Percentiles rank a stretch among this genome's conserved stretches.
These are phyloP conservation scores for Tricholoma saponaceum DNA, from an alignment of 768 basidiomycete species.

Conservation along the genomic window DNA sequence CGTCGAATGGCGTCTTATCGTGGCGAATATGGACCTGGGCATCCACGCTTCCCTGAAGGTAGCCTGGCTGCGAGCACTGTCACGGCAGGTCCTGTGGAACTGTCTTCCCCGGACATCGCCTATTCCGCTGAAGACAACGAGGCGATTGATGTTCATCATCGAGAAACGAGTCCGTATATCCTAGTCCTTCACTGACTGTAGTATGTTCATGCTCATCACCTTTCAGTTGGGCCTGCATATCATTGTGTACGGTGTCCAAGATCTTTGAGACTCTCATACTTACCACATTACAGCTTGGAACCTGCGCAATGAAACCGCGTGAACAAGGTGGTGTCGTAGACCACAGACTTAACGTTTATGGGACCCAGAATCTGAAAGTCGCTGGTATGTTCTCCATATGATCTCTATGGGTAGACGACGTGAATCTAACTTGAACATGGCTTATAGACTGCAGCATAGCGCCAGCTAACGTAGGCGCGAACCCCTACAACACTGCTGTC, in stretches of 20 bases:
- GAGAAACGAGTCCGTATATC: slow-evolving; percentile 25
- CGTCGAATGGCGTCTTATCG: slow-evolving; percentile 48
- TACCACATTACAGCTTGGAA: slow-evolving; percentile 45
- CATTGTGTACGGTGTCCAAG: slow-evolving; percentile 33
- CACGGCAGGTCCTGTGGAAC: slow-evolving; percentile 24
- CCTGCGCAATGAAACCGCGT: slow-evolving; percentile 64
- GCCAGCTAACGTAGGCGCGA: slow-evolving; percentile 36
- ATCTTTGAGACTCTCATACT: not conserved
- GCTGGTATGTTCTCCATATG: slow-evolving; percentile 32
- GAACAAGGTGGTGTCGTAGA: slow-evolving; percentile 61
- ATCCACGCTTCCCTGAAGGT: slow-evolving; percentile 34
- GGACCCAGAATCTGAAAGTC: slow-evolving; percentile 52
- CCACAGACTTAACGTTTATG: slow-evolving; percentile 58
- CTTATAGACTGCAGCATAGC: slow-evolving; percentile 33
- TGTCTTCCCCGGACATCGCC: slow-evolving; percentile 31
- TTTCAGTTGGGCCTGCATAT: slow-evolving; percentile 38
- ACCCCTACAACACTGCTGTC: slow-evolving; percentile 38
- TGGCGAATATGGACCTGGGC: slow-evolving; percentile 31
- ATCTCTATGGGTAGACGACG: not conserved
- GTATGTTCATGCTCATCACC: not conserved
- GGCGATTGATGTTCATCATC: slow-evolving; percentile 36
- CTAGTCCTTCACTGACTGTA: not conserved
- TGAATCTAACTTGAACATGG: not conserved
- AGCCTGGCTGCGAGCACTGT: slow-evolving; percentile 25
- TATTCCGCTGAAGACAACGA: slow-evolving; percentile 40